Evolutionary conservation across 371 early-diverging fungal genomes (phyloP), one percentile per base, ranked within the genome.

Genomic region (Massospora cicadina): DNA sequence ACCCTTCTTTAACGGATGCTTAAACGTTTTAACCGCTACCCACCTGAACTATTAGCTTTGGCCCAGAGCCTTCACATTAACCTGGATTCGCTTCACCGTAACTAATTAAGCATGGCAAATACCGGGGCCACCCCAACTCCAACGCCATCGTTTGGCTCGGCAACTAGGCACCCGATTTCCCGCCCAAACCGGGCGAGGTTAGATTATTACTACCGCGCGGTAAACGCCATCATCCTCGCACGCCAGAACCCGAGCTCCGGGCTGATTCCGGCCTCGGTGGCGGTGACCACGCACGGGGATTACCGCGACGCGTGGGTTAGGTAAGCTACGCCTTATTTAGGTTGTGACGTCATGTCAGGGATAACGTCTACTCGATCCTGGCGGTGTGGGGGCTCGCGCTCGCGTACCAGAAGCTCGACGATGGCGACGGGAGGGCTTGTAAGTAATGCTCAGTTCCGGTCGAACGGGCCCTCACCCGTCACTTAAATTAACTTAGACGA

Each of bases 321-420:
- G 87, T 87, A 79, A 67, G 76, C 32, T 2, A n/a, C 0, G 24
- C 13, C 27, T 21, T 27, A 53, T 33, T 24, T 25, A 54, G 12
- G 58, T 31, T 43, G 23, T 21, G 55, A 54, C 30, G 29, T 1
- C 2, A 32, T 12, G 17, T 55, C 65, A 87, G 92, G 57, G 93
- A 93, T 74, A 93, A 93, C 68, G 93, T 93, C 5, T 90, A 93
- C 69, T 91, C 93, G n/a, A 91, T 93, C 65, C 76, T 87, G 67
- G 84, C 85, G 60, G 90, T 89, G 17, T 91, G 81, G 76, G 91
- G 90, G 54, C 76, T 92, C 25, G 88, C 90, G 0, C 75, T 91
- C 0, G 91, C 91, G 0, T 93, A 91, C 68, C 78, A 88, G 65
- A 75, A 89, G 33, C 70, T 90, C 27, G 91, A 90, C 69, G 90